Evolutionary conservation across 768 basidiomycete species (phyloP).

Genomic region (Lepiota brunneoincarnata): DNA sequence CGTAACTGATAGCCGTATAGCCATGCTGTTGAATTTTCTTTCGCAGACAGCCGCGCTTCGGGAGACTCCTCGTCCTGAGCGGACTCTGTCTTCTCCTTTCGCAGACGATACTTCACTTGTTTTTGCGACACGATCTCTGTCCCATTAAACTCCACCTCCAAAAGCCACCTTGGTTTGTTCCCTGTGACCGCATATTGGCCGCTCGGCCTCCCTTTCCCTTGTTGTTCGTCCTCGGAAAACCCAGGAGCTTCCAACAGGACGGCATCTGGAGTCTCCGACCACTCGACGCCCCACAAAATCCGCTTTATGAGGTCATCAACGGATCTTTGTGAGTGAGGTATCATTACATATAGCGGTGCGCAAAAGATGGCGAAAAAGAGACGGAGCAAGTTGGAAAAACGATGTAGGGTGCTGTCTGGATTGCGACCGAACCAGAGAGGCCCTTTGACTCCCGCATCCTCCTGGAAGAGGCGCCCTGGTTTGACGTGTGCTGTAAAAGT

Average conservation of each 20-base stretch:
- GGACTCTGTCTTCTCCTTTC: too few relatives aligned
- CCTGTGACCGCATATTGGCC: not conserved
- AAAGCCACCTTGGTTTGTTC: not conserved
- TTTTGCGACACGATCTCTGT: not conserved
- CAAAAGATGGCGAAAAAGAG: not conserved
- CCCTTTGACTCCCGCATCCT: slow-evolving; percentile 5
- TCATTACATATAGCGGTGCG: slow-evolving; percentile 1
- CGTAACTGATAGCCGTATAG: slow-evolving; percentile 3
- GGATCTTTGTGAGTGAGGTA: too few relatives aligned
- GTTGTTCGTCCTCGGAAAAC: not conserved
- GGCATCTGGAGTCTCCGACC: not conserved
- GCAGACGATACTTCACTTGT: not conserved
- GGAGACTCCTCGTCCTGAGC: too few relatives aligned
- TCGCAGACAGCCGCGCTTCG: too few relatives aligned
- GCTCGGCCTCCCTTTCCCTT: too few relatives aligned
- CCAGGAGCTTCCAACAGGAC: not conserved
- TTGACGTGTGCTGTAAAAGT: too few relatives aligned
- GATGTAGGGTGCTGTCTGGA: not conserved
- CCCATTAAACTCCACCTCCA: slow-evolving; percentile 1
- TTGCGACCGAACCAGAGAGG: slow-evolving; percentile 3
- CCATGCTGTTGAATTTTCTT: not conserved
- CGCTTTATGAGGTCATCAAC: too few relatives aligned
- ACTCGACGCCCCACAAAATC: not conserved
- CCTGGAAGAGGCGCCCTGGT: too few relatives aligned
- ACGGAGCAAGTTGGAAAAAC: not conserved